Conservation (phyloP, 164 flowering plant genomes). For the Magnolia officinalis region DNA sequence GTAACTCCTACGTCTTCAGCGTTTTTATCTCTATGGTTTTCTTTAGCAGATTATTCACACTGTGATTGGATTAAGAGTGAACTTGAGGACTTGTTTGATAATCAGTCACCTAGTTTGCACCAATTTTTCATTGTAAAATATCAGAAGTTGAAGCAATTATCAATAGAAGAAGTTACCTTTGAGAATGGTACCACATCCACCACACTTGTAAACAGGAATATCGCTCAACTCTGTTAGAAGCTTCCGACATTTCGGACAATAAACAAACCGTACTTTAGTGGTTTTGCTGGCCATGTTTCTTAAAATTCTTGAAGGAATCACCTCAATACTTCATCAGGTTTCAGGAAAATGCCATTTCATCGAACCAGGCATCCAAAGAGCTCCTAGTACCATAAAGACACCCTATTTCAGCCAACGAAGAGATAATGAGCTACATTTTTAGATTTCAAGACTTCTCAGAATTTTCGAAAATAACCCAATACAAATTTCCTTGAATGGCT, state of each 20-base stretch:
- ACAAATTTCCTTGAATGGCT: neutral
- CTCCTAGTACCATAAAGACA: neutral
- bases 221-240: slow-evolving; percentile 55
- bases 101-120: neutral
- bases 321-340: neutral
- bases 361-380: neutral
- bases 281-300: slow-evolving; percentile 29
- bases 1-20: no score
- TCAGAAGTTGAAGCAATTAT: neutral
- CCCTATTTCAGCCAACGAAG: neutral
- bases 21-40: neutral
- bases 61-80: neutral
- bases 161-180: slow-evolving; percentile 42
- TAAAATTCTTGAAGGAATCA: slow-evolving; percentile 9
- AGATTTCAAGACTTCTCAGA: neutral
- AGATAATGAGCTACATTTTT: neutral
- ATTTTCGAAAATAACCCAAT: neutral
- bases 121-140: neutral
- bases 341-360: no score
- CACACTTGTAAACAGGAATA: slow-evolving; percentile 63
- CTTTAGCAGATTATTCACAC: neutral
- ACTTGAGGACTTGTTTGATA: neutral
- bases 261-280: slow-evolving; percentile 50
- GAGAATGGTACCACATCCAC: slow-evolving; percentile 62
- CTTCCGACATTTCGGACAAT: slow-evolving; percentile 63